Base-by-base conservation (phyloP, 495 filamentous ascomycete species). In the Margaritispora aquatica region DNA sequence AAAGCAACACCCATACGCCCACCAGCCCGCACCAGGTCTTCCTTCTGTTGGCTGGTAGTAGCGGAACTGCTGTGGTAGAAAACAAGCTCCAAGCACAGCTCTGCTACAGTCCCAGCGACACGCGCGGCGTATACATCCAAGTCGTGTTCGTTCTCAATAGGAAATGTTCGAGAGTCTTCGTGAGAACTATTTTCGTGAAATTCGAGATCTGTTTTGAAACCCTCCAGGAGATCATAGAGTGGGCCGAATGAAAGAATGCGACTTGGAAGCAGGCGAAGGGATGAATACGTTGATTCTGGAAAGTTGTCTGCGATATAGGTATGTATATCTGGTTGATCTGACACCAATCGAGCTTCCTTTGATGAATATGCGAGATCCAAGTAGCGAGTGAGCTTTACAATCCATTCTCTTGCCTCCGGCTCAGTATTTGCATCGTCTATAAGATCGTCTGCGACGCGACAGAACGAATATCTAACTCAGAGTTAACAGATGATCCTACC, bases 31-130 rank as follows among this genome's bases (percentile, higher is more conserved):
- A 81, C 65, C 5, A 78, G 70, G 2, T 58, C 36, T 9, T 62
- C 57, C 54, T 68, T 56, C 27, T 66, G 62, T 3, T 60, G 60
- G 1, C 51, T 52, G 11, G 67, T 38, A 26, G 57, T 66, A 9
- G 62, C 11, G 1, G 57, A 49, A 2, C 21, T 59, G 54, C 67
- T 75, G 59, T 88, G 79, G 54, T 76, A 68, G 62, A 84, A 81
- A 19, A 85, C 83, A 1, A 89, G 72, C 61, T 84, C 73, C 4
- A 88, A 65, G 57, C 85, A 86, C 36, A 84, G 73, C 60, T 84
- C 77, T 1, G 84, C 86, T 27, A 88, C 85, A 2, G 86, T 88
- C 26, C 85, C 82, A 9, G 86, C 86, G 1, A 89, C 86, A 9
- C 77, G 73, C 17, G 73, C 69, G 20, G 77, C 80, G 62, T 89